phyloP scores from a whole-genome alignment of 805 yeast genomes.

The Kuraishia molischiana region DNA sequence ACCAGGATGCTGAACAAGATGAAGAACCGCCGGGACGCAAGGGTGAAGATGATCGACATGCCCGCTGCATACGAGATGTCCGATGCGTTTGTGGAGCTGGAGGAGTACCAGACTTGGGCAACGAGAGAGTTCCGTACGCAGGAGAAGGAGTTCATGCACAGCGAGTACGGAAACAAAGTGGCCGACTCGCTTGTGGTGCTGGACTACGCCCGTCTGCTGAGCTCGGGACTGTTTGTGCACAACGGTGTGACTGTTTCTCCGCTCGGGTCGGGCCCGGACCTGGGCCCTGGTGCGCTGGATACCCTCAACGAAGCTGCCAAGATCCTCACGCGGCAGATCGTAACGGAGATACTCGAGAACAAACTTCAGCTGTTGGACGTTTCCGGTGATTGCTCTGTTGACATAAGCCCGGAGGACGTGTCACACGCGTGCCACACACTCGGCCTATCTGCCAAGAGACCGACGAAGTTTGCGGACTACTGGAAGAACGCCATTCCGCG shows the following conservation, averaged over 20 bases:
- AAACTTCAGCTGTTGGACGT: background rate
- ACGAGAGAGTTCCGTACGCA: background rate
- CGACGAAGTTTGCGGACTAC: constrained; percentile 6
- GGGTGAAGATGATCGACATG: constrained; percentile 25
- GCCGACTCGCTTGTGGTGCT: background rate
- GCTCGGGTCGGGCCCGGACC: background rate
- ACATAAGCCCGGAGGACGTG: background rate
- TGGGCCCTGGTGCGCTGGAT: background rate
- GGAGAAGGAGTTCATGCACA: background rate
- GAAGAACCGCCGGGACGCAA: constrained; percentile 4
- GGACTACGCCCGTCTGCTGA: background rate
- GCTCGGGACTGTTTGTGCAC: background rate
- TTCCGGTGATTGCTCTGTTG: background rate
- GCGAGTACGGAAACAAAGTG: background rate
- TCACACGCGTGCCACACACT: background rate
- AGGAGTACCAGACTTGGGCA: constrained; percentile 18
- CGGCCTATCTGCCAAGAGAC: background rate
- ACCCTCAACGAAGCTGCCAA: background rate
- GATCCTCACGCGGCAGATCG: background rate
- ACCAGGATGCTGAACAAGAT: constrained; percentile 11
- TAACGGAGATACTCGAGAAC: background rate
- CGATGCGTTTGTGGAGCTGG: constrained; percentile 25
- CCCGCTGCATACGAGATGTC: constrained; percentile 41
- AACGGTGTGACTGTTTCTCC: background rate
- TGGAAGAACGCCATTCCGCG: constrained; percentile 11